phyloP scores from a whole-genome alignment of 2,329 filamentous ascomycete species.

The Neonectria faginata region DNA sequence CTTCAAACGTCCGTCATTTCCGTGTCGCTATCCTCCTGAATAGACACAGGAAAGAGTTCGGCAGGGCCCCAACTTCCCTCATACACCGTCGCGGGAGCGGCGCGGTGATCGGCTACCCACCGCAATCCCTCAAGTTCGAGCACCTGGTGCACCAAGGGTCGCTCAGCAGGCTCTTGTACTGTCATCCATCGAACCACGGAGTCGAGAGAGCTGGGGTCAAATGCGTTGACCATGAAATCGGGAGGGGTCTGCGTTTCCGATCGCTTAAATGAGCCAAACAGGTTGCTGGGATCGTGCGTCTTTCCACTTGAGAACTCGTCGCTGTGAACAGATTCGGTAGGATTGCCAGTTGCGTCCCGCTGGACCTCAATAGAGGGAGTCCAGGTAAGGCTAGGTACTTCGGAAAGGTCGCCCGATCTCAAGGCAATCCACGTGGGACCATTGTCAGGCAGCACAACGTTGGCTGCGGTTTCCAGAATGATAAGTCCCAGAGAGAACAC shows the following conservation, averaged over 20 bases:
- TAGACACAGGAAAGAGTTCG: slow-evolving; percentile 57
- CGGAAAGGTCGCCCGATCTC: slow-evolving; percentile 87
- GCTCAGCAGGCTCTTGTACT: slow-evolving; percentile 75
- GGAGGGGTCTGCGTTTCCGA: slow-evolving; percentile 74
- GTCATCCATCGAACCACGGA: slow-evolving; percentile 91
- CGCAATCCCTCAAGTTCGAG: slow-evolving; percentile 78
- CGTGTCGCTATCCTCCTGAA: slow-evolving; percentile 59
- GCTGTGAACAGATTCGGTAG: slow-evolving; percentile 53
- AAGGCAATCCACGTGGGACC: slow-evolving; percentile 91
- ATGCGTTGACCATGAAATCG: slow-evolving; percentile 85
- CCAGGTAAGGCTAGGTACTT: slow-evolving; percentile 88
- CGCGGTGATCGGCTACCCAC: slow-evolving; percentile 83
- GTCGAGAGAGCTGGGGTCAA: slow-evolving; percentile 81
- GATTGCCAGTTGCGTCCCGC: slow-evolving; percentile 75
- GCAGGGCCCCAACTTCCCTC: slow-evolving; percentile 95
- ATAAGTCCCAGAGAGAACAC: slow-evolving; percentile 95
- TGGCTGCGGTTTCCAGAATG: slow-evolving; percentile 93
- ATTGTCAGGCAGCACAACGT: slow-evolving; percentile 93
- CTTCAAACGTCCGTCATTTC: slow-evolving; percentile 70
- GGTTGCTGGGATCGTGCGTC: slow-evolving; percentile 49
- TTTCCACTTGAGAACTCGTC: slow-evolving; percentile 50
- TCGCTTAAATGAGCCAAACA: slow-evolving; percentile 61
- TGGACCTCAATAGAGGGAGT: slow-evolving; percentile 77
- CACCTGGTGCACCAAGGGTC: slow-evolving; percentile 81
- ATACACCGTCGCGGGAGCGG: slow-evolving; percentile 91